phyloP scores from a whole-genome alignment of 208 protist genomes.

The Ichthyophonus hoferi region DNA sequence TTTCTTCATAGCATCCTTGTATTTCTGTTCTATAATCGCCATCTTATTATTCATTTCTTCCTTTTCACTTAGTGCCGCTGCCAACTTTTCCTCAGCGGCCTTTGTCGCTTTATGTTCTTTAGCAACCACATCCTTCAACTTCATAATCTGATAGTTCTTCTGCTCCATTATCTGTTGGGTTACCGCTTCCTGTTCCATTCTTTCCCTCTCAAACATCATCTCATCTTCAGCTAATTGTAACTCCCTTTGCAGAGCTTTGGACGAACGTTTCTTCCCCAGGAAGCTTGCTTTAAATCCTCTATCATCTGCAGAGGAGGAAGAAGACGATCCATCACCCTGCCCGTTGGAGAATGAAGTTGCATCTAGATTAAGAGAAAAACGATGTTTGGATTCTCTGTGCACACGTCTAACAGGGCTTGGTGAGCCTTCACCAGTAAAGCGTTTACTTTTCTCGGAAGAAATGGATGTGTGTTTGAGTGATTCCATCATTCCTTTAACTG shows the following conservation, averaged over 20 bases:
- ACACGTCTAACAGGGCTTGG: too few species aligned
- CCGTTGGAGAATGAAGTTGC: too few species aligned
- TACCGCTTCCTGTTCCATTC: not conserved
- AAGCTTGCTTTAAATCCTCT: not conserved
- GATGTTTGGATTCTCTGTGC: too few species aligned
- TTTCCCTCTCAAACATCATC: not conserved
- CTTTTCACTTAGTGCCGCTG: not conserved
- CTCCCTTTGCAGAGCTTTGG: not conserved
- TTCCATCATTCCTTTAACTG: too few species aligned
- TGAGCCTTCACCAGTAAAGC: too few species aligned
- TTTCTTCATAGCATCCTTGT: not conserved
- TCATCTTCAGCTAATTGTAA: not conserved
- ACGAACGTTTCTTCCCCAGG: not conserved
- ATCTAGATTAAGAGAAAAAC: too few species aligned
- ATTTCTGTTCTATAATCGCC: not conserved
- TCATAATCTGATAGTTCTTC: not conserved
- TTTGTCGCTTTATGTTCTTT: not conserved
- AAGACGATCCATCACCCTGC: not conserved
- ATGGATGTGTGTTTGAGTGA: too few species aligned
- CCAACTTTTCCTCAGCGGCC: not conserved
- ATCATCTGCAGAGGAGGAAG: not conserved
- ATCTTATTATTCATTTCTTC: not conserved
- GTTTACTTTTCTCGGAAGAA: too few species aligned
- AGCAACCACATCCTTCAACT: not conserved
- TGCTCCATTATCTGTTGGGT: not conserved